Evolutionary conservation across 352 stramenopile species (phyloP).

Genomic region (Pythium folliculosum): DNA sequence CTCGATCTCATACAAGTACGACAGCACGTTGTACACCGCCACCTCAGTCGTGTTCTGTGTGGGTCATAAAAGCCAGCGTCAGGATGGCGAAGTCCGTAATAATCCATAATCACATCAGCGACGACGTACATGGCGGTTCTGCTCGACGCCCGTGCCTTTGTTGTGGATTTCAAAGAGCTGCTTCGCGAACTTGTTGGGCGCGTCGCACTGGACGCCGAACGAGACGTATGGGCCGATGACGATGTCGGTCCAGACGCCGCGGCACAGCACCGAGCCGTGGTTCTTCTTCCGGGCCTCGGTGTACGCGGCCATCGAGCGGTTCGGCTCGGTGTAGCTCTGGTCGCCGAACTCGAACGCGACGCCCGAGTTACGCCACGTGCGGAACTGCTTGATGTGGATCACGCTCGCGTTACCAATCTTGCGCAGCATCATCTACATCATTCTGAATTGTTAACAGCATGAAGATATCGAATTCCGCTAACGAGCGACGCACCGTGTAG

Average conservation of each 20-base stretch:
- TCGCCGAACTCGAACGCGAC: slow-evolving; percentile 96
- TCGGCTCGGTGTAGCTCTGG: slow-evolving; percentile 89
- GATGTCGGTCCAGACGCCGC: slow-evolving; percentile 93
- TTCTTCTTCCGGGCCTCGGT: slow-evolving; percentile 77
- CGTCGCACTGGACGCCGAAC: slow-evolving; percentile 87
- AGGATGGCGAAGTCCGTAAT: not conserved
- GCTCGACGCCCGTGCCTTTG: slow-evolving; percentile 91
- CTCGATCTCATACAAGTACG: slow-evolving; percentile 91
- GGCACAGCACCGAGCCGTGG: slow-evolving; percentile 76
- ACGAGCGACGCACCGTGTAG: slow-evolving; percentile 69
- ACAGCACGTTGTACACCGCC: slow-evolving; percentile 91
- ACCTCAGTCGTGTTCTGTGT: slow-evolving; percentile 90
- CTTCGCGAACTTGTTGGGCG: slow-evolving; percentile 67
- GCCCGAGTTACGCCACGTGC: slow-evolving; percentile 90
- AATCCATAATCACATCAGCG: not conserved
- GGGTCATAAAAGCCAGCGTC: not conserved
- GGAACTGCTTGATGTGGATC: slow-evolving; percentile 93
- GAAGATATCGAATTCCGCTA: not conserved
- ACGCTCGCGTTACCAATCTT: slow-evolving; percentile 89
- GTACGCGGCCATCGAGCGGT: slow-evolving; percentile 90
- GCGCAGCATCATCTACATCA: slow-evolving; percentile 70
- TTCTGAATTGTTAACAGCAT: not conserved
- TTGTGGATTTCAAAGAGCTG: slow-evolving; percentile 94
- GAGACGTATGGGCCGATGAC: slow-evolving; percentile 89
- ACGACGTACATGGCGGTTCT: slow-evolving; percentile 87